Base-by-base conservation (phyloP, 2,329 filamentous ascomycete genomes). In the Penicillium olsonii region DNA sequence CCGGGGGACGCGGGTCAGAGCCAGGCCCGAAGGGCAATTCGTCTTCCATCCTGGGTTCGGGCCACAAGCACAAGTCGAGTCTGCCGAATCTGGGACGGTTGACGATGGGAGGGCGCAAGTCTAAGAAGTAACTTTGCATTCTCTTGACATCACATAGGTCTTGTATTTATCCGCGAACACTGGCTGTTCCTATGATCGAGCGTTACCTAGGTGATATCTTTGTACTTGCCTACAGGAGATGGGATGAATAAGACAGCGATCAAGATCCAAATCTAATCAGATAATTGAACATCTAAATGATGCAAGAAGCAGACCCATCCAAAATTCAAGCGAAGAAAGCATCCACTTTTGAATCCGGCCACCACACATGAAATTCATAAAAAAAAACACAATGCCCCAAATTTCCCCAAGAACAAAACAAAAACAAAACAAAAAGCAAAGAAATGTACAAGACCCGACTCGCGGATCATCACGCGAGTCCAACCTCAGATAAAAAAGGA, bases 81-180 rank as follows among this genome's bases (percentile, higher is more conserved):
- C 70, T 90, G 34, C 83, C 85, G 5, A 85, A 88, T 63, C 83
- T 90, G 66, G 85, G 87, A 5, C 77, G 87, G 48, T 70, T 90
- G 40, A 87, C 85, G n/a, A 87, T 87, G 27, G 85, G 88, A 14
- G 76, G 84, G 37, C 83, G 84, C 37, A 83, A 83, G 42, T 75
- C 73, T 56, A 65, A 65, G 39, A 74, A 57, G 69, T 20, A 27
- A 31, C 34, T 5, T 24, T 4, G 22, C 4, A 4, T 24, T 24
- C 22, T 24, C 22, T 24, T 24, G n/a, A n/a, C n/a, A 24, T 8
- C 35, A 19, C 22, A 18, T n/a, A 20, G 31, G 17, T 24, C 19
- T 48, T 48, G 22, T 24, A 11, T 37, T 44, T 22, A 22, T 48
- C n/a, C 20, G 33, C 31, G 33, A 38, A 41, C 38, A 45, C 14